Evolutionary conservation across 2,329 filamentous ascomycete genomes (phyloP).

Genomic region (Aspergillus pseudoviridinutans): DNA sequence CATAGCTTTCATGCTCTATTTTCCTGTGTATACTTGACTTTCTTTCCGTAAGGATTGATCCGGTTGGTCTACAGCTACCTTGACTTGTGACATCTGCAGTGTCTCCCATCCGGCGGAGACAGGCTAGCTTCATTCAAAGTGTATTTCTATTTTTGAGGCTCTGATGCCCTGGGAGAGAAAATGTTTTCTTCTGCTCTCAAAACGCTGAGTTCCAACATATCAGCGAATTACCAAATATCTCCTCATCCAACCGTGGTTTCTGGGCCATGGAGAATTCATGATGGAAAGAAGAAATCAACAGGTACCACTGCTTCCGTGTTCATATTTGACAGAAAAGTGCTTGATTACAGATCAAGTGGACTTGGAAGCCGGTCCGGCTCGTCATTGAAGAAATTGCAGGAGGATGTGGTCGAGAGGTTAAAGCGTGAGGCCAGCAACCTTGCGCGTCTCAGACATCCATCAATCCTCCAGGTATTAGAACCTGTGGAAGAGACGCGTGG

Average conservation of each 20-base stretch:
- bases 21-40: not conserved
- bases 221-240: slow-evolving; percentile 81
- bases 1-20: not conserved
- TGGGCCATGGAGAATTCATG: slow-evolving; percentile 95
- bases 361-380: slow-evolving; percentile 59
- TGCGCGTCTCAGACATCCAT: slow-evolving; percentile 84
- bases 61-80: not conserved
- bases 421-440: slow-evolving; percentile 89
- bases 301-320: slow-evolving; percentile 88
- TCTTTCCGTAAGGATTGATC: not conserved
- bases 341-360: slow-evolving; percentile 66
- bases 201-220: slow-evolving; percentile 91
- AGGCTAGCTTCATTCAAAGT: not conserved
- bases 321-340: slow-evolving; percentile 83
- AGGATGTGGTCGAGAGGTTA: slow-evolving; percentile 85
- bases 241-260: slow-evolving; percentile 71
- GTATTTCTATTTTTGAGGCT: not conserved
- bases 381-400: slow-evolving; percentile 72
- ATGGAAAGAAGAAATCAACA: slow-evolving; percentile 94
- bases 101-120: not conserved
- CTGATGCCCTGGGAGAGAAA: slow-evolving; percentile 26
- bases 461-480: slow-evolving; percentile 86
- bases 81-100: not conserved
- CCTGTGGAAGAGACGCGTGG: slow-evolving; percentile 91
- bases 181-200: slow-evolving; percentile 96